Evolutionary conservation across 2,329 filamentous ascomycete species (phyloP), one percentile per base, ranked within the genome.

Genomic region (Hyphodiscus sp.): DNA sequence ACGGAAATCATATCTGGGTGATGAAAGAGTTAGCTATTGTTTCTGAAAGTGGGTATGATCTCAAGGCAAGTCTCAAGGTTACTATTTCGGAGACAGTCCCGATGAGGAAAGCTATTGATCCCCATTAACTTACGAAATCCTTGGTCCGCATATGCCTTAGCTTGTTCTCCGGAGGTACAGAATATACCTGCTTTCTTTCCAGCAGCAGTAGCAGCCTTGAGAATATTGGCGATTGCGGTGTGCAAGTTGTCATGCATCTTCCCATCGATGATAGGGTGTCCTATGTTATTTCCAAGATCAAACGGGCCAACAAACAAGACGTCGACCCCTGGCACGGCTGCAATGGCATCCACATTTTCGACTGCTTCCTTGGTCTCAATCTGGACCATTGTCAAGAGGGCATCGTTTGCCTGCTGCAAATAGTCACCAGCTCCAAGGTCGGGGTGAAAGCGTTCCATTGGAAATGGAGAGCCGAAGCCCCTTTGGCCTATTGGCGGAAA

Each of bases 101-200:
- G 23, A 26, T 26, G 23, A 3, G 23, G 23, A 26, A 26, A 26
- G 23, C 23, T 26, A 3, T 26, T 26, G 4, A 4, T 26, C 8
- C 8, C 23, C 8, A 8, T 26, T 26, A 26, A 26, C 41, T 26
- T 26, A 26, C 23, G 77, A 59, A 81, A 85, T 0, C 81, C 81
- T 60, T 75, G 74, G 3, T 79, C 75, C 6, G 75, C 78, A 61
- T 77, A 82, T 50, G 64, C 54, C 61, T 73, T 79, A 1, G 78
- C 78, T 65, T 83, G 79, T 58, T 78, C 75, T n/a, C 77, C 78
- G 45, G 70, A 74, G 2, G 74, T 76, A 55, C 79, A 78, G 63
- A 78, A 84, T 45, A 84, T 80, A 20, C 80, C 85, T 6, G 77
- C 77, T 71, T 85, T 86, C 70, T 87, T 88, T 19, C 83, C 83